Base-by-base conservation (phyloP, 257 asterid genomes). In the Rauvolfia tetraphylla region DNA sequence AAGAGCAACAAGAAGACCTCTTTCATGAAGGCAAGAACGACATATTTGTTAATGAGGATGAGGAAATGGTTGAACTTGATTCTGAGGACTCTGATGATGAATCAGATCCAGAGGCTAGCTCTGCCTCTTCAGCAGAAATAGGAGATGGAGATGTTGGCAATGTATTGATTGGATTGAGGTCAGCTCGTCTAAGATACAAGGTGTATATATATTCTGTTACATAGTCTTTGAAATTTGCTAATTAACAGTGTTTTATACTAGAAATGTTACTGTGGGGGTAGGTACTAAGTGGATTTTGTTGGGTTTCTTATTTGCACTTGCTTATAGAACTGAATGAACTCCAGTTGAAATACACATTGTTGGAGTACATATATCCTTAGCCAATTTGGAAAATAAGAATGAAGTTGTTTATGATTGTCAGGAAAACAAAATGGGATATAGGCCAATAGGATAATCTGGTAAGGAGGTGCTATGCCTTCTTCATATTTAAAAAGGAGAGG, bases 31-130 rank as follows among this genome's bases (percentile, higher is more conserved):
- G 85, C 81, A 69, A 89, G 69, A 83, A 86, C 80, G 92, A 88
- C 83, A 80, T 76, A 36, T 75, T 67, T 67, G 78, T 87, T 42
- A 72, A 88, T 20, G 85, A 83, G 61, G 96, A 90, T 51, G 89
- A 84, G 34, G 86, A 84, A 80, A 90, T 91, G 93, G 84, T 80
- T 76, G 94, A 84, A 79, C 56, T 70, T 75, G 96, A 93, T 77
- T 86, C 85, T 7, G 97, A 90, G 76, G 92, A 84, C 63, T 86
- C 91, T 59, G 92, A 87, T 10, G 84, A 83, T 46, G 93, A 93
- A 77, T 84, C 89, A 22, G 92, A 85, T 83, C 75, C 77, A 1
- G 95, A 87, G 79, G 82, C 78, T 72, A 78, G 83, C 65, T 86
- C 38, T 61, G 68, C 79, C 53, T 65, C 81, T 75, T 71, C 76